Evolutionary conservation across 495 filamentous ascomycete genomes (phyloP), one percentile per base, ranked within the genome.

Genomic region (Platismatia glauca): DNA sequence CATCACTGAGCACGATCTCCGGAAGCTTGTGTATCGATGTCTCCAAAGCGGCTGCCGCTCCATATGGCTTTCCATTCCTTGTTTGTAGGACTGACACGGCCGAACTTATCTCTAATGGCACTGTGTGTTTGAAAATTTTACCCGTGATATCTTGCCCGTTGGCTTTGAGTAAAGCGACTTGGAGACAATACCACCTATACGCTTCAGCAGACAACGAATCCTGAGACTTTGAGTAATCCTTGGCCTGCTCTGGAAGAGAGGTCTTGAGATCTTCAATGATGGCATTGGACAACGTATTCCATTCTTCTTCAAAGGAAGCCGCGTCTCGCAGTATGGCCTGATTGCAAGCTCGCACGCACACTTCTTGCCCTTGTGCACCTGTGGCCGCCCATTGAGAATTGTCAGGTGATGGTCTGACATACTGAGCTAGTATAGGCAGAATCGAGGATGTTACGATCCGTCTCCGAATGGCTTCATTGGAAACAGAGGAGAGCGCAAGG

Each of bases 41-140:
- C 63, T 82, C 78, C 5, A 94, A 69, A 5, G 84, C 78, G 7
- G 81, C 81, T 24, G 91, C 89, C 18, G 87, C 87, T 18, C 87
- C 89, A 67, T 89, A 95, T 0, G 90, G 88, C 68, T 94, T 94
- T 52, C 89, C 90, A 65, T 91, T 89, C 55, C 88, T 78, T 33
- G 74, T 74, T 46, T 73, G 74, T 20, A 87, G 62, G 4, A 83
- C 70, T 22, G 78, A 66, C 18, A 84, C 61, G 57, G 83, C 81
- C 46, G 74, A 74, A 37, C 74, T 70, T 16, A 87, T 69, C 53
- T 88, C 75, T 6, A 62, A 63, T 13, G 70, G 55, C 52, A 69
- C 75, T 57, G 63, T 65, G 16, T 61, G 62, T 48, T 71, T 66
- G 55, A 75, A 73, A 7, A 71, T 62, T 24, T 60, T 62, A 61